A percentile compares a stretch with the other conserved stretches of the same genome.
Conservation (phyloP, 768 basidiomycete species). For the Russula emetica region DNA sequence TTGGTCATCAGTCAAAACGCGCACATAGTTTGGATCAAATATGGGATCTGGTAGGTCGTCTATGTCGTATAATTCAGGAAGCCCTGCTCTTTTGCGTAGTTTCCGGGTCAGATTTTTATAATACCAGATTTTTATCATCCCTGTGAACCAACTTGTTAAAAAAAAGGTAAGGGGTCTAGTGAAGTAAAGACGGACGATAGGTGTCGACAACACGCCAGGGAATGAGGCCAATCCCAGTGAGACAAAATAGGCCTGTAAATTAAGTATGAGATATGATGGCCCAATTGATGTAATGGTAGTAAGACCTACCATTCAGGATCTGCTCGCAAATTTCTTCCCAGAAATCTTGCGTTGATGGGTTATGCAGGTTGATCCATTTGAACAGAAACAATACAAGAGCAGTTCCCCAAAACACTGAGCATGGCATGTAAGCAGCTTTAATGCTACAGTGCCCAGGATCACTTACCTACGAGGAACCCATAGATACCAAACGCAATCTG, state of each 20-base stretch:
- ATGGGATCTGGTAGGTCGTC: constrained; percentile 80
- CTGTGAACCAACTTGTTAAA: constrained; percentile 36
- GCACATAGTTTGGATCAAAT: constrained; percentile 66
- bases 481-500: constrained; percentile 67
- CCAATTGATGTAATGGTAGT: not conserved
- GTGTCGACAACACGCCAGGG: constrained; percentile 74
- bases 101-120: constrained; percentile 59
- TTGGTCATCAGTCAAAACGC: constrained; percentile 62
- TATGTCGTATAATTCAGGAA: constrained; percentile 65
- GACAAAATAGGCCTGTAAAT: constrained; percentile 62
- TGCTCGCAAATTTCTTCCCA: constrained; percentile 82
- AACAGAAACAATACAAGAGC: constrained; percentile 72
- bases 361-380: constrained; percentile 67
- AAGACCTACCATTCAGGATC: constrained; percentile 58
- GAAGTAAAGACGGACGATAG: constrained; percentile 46
- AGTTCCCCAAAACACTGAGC: constrained; percentile 77
- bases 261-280: not conserved
- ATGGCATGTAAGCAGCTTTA: constrained; percentile 13
- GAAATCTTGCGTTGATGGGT: constrained; percentile 62
- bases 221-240: constrained; percentile 75
- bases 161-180: not conserved
- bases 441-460: not conserved
- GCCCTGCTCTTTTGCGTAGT: constrained; percentile 55
- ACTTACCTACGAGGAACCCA: constrained; percentile 65
- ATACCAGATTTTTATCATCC: constrained; percentile 68